phyloP scores from a whole-genome alignment of 768 basidiomycete species.

The Hypholoma fasciculare region DNA sequence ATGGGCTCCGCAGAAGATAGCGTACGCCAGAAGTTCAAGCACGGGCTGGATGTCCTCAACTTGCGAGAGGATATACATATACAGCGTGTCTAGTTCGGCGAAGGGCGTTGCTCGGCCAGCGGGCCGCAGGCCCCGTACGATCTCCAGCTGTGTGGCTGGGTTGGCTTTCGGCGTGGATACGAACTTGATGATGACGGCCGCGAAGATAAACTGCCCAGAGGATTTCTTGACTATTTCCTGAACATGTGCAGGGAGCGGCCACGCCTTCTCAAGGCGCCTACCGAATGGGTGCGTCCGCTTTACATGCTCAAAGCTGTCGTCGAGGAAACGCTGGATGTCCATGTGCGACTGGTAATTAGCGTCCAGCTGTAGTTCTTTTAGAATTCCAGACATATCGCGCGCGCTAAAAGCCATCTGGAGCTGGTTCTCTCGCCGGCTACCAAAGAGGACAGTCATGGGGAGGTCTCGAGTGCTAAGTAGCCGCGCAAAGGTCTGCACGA shows the following conservation, averaged over 20 bases:
- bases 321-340: not conserved
- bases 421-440: not conserved
- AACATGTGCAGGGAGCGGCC: not conserved
- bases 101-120: conserved; percentile 2
- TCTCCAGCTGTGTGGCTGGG: not conserved
- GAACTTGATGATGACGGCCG: not conserved
- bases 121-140: conserved; percentile 2
- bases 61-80: conserved; percentile 1
- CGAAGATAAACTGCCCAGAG: not conserved
- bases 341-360: not conserved
- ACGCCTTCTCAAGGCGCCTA: not conserved
- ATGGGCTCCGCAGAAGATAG: not conserved
- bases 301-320: not conserved
- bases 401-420: not conserved
- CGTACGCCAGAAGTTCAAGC: not conserved
- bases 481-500: not conserved
- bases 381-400: not conserved
- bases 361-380: not conserved
- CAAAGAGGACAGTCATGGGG: not conserved
- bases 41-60: not conserved
- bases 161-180: not conserved
- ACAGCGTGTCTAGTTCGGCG: conserved; percentile 8
- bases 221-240: not conserved
- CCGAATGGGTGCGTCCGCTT: not conserved
- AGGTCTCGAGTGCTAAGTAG: not conserved